Evolutionary conservation across 2,329 filamentous ascomycete species (phyloP).

Genomic region (Diaporthe sp.): DNA sequence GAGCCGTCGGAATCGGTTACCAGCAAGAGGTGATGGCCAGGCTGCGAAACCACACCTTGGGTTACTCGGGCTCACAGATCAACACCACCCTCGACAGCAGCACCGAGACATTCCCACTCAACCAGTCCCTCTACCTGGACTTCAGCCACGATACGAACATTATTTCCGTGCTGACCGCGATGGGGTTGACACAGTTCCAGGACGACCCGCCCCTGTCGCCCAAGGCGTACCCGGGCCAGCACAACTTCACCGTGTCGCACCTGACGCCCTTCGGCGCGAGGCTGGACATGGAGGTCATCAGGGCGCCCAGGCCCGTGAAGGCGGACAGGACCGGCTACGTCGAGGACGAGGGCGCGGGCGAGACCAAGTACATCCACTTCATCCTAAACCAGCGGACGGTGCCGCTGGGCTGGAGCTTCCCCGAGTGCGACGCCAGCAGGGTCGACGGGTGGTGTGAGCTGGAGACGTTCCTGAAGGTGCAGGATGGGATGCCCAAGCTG

Average conservation of each 20-base stretch:
- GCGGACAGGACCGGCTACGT: conserved; percentile 68
- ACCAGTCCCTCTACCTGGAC: conserved; percentile 82
- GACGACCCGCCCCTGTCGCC: conserved; percentile 66
- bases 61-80: conserved; percentile 70
- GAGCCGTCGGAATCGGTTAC: conserved; percentile 80
- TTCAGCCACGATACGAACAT: conserved; percentile 86
- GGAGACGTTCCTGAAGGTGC: conserved; percentile 73
- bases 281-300: conserved; percentile 81
- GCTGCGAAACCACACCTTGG: conserved; percentile 74
- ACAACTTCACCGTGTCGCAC: conserved; percentile 76
- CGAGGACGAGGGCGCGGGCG: conserved; percentile 49
- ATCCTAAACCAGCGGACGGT: conserved; percentile 81
- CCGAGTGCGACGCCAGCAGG: conserved; percentile 71
- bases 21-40: conserved; percentile 81
- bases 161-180: conserved; percentile 76
- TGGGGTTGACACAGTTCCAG: conserved; percentile 78
- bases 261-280: conserved; percentile 80
- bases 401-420: conserved; percentile 75
- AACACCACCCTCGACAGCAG: conserved; percentile 80
- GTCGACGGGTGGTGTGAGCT: conserved; percentile 85
- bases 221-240: conserved; percentile 66
- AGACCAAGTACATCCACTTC: conserved; percentile 81
- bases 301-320: conserved; percentile 73
- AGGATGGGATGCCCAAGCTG: conserved; percentile 68
- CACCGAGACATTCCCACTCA: conserved; percentile 77